These are phyloP conservation scores for Talaromyces sp. DNA, from an alignment of 2,329 filamentous ascomycete species.

Conservation along the genomic window DNA sequence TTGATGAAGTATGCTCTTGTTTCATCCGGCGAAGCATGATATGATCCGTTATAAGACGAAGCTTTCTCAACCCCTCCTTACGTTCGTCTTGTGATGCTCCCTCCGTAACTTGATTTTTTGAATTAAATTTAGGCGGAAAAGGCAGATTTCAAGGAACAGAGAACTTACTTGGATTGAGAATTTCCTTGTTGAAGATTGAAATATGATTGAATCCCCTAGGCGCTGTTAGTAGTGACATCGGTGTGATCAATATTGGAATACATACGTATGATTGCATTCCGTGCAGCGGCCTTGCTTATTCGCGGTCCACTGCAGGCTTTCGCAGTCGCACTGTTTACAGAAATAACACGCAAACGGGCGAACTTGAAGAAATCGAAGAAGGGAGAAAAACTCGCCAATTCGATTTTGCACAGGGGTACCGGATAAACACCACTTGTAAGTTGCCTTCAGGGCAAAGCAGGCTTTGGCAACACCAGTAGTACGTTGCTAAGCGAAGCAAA, in stretches of 20 bases:
- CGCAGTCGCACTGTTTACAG: slow-evolving; percentile 83
- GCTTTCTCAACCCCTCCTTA: slow-evolving; percentile 72
- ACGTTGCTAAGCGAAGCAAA: slow-evolving; percentile 48
- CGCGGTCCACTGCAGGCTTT: slow-evolving; percentile 80
- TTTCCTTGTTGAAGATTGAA: slow-evolving; percentile 90
- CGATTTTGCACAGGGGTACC: slow-evolving; percentile 96
- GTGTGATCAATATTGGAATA: slow-evolving; percentile 6
- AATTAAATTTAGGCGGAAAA: slow-evolving; percentile 49
- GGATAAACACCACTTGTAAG: slow-evolving; percentile 93
- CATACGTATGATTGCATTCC: slow-evolving; percentile 63
- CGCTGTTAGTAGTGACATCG: slow-evolving; percentile 15
- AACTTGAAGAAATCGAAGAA: slow-evolving; percentile 88
- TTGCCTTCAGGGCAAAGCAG: slow-evolving; percentile 85
- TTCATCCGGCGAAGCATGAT: slow-evolving; percentile 97
- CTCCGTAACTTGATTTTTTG: slow-evolving; percentile 57
- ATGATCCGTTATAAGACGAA: slow-evolving; percentile 84
- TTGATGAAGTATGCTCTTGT: slow-evolving; percentile 86
- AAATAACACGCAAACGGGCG: slow-evolving; percentile 90
- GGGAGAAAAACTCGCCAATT: slow-evolving; percentile 95
- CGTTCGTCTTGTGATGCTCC: slow-evolving; percentile 56
- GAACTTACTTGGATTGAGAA: slow-evolving; percentile 72
- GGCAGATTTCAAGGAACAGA: not conserved
- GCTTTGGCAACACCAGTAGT: slow-evolving; percentile 91
- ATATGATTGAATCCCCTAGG: slow-evolving; percentile 65
- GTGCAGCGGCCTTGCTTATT: slow-evolving; percentile 71